Evolutionary conservation across 768 basidiomycete genomes (phyloP).

Genomic region (Gloeostereum incarnatum): DNA sequence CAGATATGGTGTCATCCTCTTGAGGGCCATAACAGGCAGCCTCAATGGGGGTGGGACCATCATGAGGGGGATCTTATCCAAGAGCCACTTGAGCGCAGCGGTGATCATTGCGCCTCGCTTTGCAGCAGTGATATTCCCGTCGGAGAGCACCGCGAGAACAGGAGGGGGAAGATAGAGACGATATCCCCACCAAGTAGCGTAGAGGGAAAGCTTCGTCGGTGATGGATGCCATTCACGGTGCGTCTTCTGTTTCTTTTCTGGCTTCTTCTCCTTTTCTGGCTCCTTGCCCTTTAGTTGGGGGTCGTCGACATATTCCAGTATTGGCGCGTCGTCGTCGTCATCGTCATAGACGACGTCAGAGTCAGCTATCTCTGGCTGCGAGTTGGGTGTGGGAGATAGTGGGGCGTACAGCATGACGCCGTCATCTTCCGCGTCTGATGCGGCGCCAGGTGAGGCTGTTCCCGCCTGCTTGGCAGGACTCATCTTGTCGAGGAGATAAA

Average conservation of each 20-base stretch:
- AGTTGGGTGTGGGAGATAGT: slow-evolving; percentile 49
- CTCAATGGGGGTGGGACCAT: slow-evolving; percentile 54
- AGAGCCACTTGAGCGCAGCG: slow-evolving; percentile 61
- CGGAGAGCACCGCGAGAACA: slow-evolving; percentile 54
- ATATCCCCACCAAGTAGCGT: slow-evolving; percentile 79
- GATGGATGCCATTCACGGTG: slow-evolving; percentile 62
- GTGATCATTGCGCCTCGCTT: slow-evolving; percentile 72
- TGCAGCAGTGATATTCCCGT: slow-evolving; percentile 54
- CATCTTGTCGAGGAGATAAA: slow-evolving; percentile 44
- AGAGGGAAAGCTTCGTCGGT: slow-evolving; percentile 59
- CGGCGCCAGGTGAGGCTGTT: slow-evolving; percentile 13
- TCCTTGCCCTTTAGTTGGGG: slow-evolving; percentile 14
- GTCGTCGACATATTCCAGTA: slow-evolving; percentile 32
- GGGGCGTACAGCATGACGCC: slow-evolving; percentile 74
- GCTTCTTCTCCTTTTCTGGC: slow-evolving; percentile 13
- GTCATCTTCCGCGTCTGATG: slow-evolving; percentile 23
- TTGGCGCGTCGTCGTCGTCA: no score
- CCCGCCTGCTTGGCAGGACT: neutral
- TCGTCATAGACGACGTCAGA: slow-evolving; percentile 52
- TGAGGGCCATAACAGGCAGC: slow-evolving; percentile 48
- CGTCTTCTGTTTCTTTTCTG: slow-evolving; percentile 17
- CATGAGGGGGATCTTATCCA: slow-evolving; percentile 52
- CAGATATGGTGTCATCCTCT: slow-evolving; percentile 51
- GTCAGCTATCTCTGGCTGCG: slow-evolving; percentile 60
- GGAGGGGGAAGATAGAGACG: slow-evolving; percentile 72